Base-by-base conservation (phyloP, 2,329 filamentous ascomycete species). In the Chaetomium sp. region DNA sequence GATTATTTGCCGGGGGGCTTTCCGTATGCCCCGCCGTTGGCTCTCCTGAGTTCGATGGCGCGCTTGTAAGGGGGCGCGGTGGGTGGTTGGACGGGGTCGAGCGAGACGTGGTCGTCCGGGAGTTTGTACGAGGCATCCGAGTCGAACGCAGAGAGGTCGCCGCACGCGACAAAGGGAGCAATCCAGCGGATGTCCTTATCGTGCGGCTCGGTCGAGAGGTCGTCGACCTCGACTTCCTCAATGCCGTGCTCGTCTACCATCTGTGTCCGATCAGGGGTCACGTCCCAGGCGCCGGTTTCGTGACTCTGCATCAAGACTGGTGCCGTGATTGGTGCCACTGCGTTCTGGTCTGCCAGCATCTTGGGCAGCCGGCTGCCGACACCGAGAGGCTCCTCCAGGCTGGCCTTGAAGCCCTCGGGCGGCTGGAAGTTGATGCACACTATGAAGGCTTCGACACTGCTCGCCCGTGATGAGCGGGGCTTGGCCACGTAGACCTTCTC, bases 371-470 rank as follows among this genome's bases (percentile, higher is more conserved):
- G 79, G 50, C 82, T 79, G 0, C 88, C 86, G 9, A 89, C 84
- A 1, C 90, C 90, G 1, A 95, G 79, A 1, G 91, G 91, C 71
- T 89, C 87, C 71, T 93, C 89, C 4, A 95, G 79, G 72, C 88
- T 93, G 4, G 91, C 87, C 54, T 84, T 85, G 78, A 93, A 95
- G 0, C 90, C 90, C 16, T 81, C 78, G 0, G 94, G 93, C 3
- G 92, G 93, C 25, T 84, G 83, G 75, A 98, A 99, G 67, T 93
- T 91, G 71, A 96, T 85, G 75, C 95, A 72, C 19, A 99, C 94
- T 55, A 99, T 91, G 71, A 99, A 99, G 0, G 95, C 94, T 76
- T 99, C 95, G 23, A 99, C 88, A 77, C 93, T 97, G 77, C 94
- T 98, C 1, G 94, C 95, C n/a, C 95, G 86, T 73, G 92, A 97